Evolutionary conservation across 768 basidiomycete species (phyloP), one percentile per base, ranked within the genome.

Genomic region (Lepiota brunneoincarnata): DNA sequence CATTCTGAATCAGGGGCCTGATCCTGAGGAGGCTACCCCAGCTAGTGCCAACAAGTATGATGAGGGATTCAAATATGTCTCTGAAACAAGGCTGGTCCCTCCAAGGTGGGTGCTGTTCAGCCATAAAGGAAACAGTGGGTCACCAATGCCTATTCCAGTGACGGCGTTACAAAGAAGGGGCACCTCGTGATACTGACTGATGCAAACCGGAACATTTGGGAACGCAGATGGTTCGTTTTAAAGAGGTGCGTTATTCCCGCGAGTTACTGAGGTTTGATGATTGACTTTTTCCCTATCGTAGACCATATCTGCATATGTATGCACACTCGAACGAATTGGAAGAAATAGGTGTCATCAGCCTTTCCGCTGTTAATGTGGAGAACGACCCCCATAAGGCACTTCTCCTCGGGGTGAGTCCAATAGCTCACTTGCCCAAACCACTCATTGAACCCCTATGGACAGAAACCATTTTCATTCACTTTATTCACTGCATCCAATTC

Each of bases 401-500:
- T n/a, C 75, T 97, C 28, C 79, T 94, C 28, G 92, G 89, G 62
- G 94, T 93, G 67, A 70, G 91, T 77, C 45, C 54, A 36, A 50
- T 18, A 44, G 10, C 15, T 17, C 49, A 17, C 26, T 12, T 46
- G 17, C 14, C n/a, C 24, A 24, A 11, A 6, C 39, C 26, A 34
- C 54, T 21, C 51, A 61, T n/a, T 52, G 39, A 23, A 17, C 20
- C 10, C 10, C 18, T 23, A 34, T 17, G 15, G 31, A 26, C 65
- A 94, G 93, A 91, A 87, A 78, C 83, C 78, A 31, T 87, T 85
- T 68, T 88, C 87, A 12, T 95, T 97, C 70, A 93, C 91, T 11
- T 79, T 97, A 28, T 96, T 95, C 70, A 94, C 94, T 1, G 78
- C 91, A 11, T 90, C 91, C 6, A 96, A 97, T 68, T 94, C 93